Conservation (phyloP, 176 grass and related monocot genomes). For the Eragrostis curvula region DNA sequence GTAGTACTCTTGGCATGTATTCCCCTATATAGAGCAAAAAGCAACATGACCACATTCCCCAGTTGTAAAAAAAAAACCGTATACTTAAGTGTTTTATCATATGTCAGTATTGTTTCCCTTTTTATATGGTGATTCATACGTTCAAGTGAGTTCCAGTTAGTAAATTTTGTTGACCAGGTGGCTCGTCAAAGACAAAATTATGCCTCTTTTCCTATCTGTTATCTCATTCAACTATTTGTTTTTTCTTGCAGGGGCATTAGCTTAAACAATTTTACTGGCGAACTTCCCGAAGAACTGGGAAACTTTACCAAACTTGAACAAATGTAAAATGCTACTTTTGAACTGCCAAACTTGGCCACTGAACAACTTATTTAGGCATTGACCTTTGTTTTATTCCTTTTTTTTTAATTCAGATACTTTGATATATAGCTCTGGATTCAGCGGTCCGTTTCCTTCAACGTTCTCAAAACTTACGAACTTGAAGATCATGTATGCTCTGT, state of each 20-base stretch:
- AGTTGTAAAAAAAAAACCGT: background rate
- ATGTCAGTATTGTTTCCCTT: background rate
- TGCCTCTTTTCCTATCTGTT: background rate
- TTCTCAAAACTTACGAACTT: slow-evolving; percentile 64
- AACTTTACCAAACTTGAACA: slow-evolving; percentile 50
- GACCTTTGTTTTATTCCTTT: background rate
- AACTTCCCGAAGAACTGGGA: slow-evolving; percentile 53
- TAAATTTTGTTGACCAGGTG: too few species aligned
- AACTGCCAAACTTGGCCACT: background rate
- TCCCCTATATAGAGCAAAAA: background rate
- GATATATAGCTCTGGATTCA: slow-evolving; percentile 71
- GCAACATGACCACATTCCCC: background rate
- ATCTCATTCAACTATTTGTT: background rate
- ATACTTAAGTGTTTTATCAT: background rate
- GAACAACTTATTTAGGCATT: background rate
- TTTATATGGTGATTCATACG: background rate
- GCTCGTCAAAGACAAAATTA: background rate
- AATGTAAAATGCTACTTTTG: background rate
- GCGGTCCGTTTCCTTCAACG: slow-evolving; percentile 56
- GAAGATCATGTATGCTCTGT: slow-evolving; percentile 41
- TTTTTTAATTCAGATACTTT: slow-evolving; percentile 59
- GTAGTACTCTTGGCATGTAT: too few species aligned
- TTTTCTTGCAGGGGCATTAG: slow-evolving; percentile 37
- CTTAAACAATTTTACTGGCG: slow-evolving; percentile 58
- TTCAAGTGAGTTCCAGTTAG: too few species aligned